Percentiles rank a stretch among this genome's conserved stretches.
Evolutionary conservation across 441 rosid species (phyloP).

Genomic region (Mallotus japonicus): DNA sequence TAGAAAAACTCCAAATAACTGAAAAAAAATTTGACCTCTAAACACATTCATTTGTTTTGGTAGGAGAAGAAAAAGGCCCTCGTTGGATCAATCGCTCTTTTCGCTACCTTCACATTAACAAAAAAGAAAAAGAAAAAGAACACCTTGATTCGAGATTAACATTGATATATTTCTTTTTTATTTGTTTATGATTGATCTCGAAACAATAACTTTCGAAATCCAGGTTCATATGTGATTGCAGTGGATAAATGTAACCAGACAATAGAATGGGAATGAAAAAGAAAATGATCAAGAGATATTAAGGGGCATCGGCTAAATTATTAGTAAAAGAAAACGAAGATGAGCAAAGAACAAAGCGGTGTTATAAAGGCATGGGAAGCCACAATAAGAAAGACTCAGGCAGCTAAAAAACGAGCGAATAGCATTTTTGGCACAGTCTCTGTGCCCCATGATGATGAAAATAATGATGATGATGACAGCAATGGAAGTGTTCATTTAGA

Average conservation of each 20-base stretch:
- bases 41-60: constrained; percentile 17
- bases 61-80: constrained; percentile 21
- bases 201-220: background rate
- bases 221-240: too few species aligned
- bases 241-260: too few species aligned
- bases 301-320: background rate
- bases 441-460: constrained; percentile 60
- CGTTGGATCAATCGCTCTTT: constrained; percentile 26
- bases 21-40: background rate
- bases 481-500: background rate
- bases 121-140: background rate
- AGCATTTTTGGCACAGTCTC: constrained; percentile 47
- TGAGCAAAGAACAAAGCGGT: constrained; percentile 56
- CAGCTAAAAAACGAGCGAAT: constrained; percentile 42
- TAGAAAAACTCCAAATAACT: background rate
- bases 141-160: background rate
- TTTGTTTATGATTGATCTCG: background rate
- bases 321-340: constrained; percentile 20
- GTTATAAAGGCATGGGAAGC: constrained; percentile 53
- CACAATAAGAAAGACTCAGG: constrained; percentile 47
- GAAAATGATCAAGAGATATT: background rate
- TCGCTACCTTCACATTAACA: constrained; percentile 21
- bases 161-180: background rate
- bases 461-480: constrained; percentile 44
- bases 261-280: background rate